Conservation (phyloP, 2,329 filamentous ascomycete species). For the Scopulariopsis brevicaulis region DNA sequence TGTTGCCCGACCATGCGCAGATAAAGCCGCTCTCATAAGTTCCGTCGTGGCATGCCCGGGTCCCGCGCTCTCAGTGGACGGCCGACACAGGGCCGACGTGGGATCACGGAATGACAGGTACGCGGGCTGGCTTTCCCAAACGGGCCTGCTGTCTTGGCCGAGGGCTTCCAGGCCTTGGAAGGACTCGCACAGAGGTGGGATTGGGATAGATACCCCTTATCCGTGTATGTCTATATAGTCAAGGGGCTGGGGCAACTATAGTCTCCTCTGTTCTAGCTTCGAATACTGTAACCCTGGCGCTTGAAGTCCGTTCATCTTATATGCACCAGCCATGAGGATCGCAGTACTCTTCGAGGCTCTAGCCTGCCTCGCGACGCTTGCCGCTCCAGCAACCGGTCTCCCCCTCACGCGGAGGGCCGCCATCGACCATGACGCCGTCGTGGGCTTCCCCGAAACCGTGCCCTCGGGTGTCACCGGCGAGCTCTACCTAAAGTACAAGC, state of each 20-base stretch:
- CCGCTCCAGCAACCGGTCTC: neutral
- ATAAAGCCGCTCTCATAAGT: neutral
- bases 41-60: neutral
- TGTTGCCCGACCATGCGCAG: neutral
- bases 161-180: neutral
- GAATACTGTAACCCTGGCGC: neutral
- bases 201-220: neutral
- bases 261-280: neutral
- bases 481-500: slow-evolving; percentile 18
- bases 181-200: neutral
- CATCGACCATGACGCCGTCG: slow-evolving; percentile 15
- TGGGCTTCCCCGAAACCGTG: slow-evolving; percentile 13
- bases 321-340: neutral
- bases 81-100: neutral
- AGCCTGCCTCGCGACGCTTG: neutral
- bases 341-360: neutral
- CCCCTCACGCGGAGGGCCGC: slow-evolving; percentile 8
- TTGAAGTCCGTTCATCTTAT: neutral
- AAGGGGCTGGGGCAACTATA: neutral
- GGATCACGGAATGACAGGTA: neutral
- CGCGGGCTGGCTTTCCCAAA: neutral
- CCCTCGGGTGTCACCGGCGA: slow-evolving; percentile 12
- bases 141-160: neutral
- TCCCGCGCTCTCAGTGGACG: neutral
- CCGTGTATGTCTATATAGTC: neutral